phyloP scores from a whole-genome alignment of 202 grass and related monocot genomes.

The Setaria viridis region DNA sequence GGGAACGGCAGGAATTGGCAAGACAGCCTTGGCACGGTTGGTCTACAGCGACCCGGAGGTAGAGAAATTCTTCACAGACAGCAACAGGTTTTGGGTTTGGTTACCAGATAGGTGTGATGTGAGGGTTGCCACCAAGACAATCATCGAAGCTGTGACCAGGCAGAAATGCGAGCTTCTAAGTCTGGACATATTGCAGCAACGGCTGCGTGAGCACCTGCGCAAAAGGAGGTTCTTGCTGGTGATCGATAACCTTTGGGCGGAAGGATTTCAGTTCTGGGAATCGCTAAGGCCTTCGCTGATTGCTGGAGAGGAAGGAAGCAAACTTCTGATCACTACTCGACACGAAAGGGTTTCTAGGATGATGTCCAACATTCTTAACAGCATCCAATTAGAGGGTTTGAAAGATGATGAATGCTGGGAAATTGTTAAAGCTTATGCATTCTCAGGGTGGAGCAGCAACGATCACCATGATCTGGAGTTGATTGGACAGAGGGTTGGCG shows the following conservation, averaged over 20 bases:
- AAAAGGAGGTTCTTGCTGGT: conserved; percentile 53
- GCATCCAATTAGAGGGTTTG: conserved; percentile 39
- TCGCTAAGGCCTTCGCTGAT: conserved; percentile 34
- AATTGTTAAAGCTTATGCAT: conserved; percentile 39
- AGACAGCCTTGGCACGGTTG: conserved; percentile 51
- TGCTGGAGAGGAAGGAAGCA: conserved; percentile 42
- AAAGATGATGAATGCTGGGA: conserved; percentile 40
- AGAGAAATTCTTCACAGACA: conserved; percentile 24
- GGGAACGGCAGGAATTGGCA: conserved; percentile 54
- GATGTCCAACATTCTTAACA: not conserved
- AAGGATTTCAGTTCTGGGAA: conserved; percentile 44
- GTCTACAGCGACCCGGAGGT: conserved; percentile 36
- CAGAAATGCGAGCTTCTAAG: conserved; percentile 34
- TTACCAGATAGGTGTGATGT: conserved; percentile 49
- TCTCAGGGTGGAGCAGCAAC: not conserved
- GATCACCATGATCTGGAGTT: conserved; percentile 20
- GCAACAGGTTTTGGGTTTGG: conserved; percentile 51
- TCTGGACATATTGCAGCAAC: conserved; percentile 48
- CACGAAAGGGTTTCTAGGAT: conserved; percentile 26
- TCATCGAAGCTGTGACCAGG: conserved; percentile 44
- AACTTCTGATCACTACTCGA: conserved; percentile 54
- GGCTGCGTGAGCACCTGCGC: conserved; percentile 28
- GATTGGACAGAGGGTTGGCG: conserved; percentile 45
- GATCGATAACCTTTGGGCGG: conserved; percentile 45
- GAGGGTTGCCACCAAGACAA: conserved; percentile 40